phyloP scores from a whole-genome alignment of 2,329 filamentous ascomycete species.

The Aspergillus pseudoglaucus region DNA sequence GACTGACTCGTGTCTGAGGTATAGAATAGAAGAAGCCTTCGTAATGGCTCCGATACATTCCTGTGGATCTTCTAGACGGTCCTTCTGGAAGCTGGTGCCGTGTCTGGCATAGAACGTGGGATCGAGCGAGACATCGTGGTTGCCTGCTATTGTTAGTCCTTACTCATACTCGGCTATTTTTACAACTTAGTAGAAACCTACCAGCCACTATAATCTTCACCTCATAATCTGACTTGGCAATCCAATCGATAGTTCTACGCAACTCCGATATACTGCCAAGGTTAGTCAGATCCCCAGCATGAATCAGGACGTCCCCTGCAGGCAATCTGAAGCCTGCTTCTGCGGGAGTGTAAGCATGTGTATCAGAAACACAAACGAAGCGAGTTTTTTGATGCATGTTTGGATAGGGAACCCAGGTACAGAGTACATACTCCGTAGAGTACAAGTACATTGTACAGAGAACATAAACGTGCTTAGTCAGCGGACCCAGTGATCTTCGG shows the following conservation, averaged over 20 bases:
- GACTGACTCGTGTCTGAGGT: conserved; percentile 46
- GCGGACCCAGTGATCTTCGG: conserved; percentile 15
- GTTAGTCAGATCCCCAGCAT: conserved; percentile 55
- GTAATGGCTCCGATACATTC: conserved; percentile 40
- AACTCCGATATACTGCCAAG: conserved; percentile 48
- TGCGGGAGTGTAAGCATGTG: conserved; percentile 47
- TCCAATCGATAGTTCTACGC: conserved; percentile 48
- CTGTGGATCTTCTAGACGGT: conserved; percentile 38
- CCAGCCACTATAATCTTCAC: conserved; percentile 51
- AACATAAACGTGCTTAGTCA: conserved; percentile 12
- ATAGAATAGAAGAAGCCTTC: conserved; percentile 40
- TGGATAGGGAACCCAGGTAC: not conserved
- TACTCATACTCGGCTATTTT: not conserved
- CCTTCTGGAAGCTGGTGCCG: conserved; percentile 38
- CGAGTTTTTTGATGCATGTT: conserved; percentile 39
- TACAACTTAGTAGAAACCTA: conserved; percentile 20
- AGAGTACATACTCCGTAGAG: too few relatives aligned
- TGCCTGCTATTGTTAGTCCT: conserved; percentile 36
- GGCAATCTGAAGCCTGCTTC: conserved; percentile 47
- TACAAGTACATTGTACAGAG: not conserved
- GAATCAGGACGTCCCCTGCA: conserved; percentile 52
- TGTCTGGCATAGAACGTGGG: conserved; percentile 41
- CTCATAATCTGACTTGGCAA: conserved; percentile 47
- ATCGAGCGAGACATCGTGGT: conserved; percentile 54
- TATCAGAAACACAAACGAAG: conserved; percentile 55